Base-by-base conservation (phyloP, 768 basidiomycete species). In the Lactarius quietus region DNA sequence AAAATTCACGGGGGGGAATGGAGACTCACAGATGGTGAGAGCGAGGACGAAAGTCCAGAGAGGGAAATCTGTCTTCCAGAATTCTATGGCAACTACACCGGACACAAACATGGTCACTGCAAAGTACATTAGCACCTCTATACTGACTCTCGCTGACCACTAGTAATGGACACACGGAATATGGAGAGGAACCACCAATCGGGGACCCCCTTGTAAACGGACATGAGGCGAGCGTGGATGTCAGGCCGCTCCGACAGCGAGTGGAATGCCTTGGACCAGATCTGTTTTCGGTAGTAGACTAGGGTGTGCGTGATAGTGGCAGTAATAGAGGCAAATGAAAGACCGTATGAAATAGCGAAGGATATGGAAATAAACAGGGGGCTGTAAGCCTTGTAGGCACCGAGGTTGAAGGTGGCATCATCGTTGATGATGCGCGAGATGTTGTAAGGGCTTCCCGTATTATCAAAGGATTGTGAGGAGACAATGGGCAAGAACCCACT, bases 221-320 rank as follows among this genome's bases (percentile, higher is more conserved):
- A 78, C 93, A 94, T 94, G 45, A 94, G 79, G 14, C 90, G 84
- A n/a, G 90, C 89, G 70, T 94, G 92, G 66, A 94, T 84, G 76
- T 94, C 93, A 1, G 89, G 87, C 71, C 93, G 90, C 70, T 93
- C 92, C 53, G 82, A 75, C 76, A 92, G 82, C 15, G 90, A 82
- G 59, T 86, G 83, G 56, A 86, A 84, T 28, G 86, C 77, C 74
- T 92, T 90, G 0, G 74, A 76, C 85, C 84, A 88, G 61, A 93
- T 89, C 72, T 90, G 89, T 72, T 90, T 88, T 70, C 90, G 84
- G 82, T 86, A 90, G 76, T 83, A 91, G 39, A 93, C 78, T 72
- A 81, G 75, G 1, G 90, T 84, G 69, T 94, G 93, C 26, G 81
- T 84, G 66, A 91, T 72, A 2, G 88, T 89, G 1, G 91, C 82